Evolutionary conservation across 164 flowering plant species (phyloP), one percentile per base, ranked within the genome.

Genomic region (Tetrastigma voinierianum): DNA sequence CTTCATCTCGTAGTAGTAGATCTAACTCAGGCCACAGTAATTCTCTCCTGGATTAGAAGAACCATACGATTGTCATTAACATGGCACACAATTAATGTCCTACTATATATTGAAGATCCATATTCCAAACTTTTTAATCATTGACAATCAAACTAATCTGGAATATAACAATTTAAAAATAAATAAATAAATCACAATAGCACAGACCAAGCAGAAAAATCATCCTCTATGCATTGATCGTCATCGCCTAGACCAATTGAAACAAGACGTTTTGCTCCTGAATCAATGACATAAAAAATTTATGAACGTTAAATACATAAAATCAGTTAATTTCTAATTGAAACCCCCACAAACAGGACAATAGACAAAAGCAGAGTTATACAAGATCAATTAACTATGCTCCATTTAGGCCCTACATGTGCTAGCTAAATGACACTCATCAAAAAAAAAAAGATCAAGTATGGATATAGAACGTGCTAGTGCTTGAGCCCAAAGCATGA

Each of bases 171-270:
- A 9, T 9, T 21, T 0, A 44, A 19, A 23, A 48, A 32, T 7
- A 24, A 15, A 59, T 10, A 53, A 62, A 9, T 7, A 32, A 32
- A 32, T 6, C 16, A 18, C 13, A 23, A 12, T 53, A 21, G 40
- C 14, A 46, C 62, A 61, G 83, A 91, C 97, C 96, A 91, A 16
- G 97, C 93, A 71, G 90, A 1, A 74, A 91, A 91, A 65, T 91
- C 97, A 84, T 91, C 97, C 72, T 91, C 97, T 73, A 91, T 90
- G 80, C 89, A 86, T 64, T 91, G 93, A 78, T 89, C 90, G 74
- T 89, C 91, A 68, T 87, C 95, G 21, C 95, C 90, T 13, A 89
- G 79, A 62, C 95, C 95, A 57, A 82, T 77, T 16, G 79, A 78
- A 70, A 85, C 75, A 10, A 89, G 75, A 51, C 86, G 86, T 67